Evolutionary conservation across 495 filamentous ascomycete genomes (phyloP), one percentile per base, ranked within the genome.

Genomic region (Talaromyces stipitatus): DNA sequence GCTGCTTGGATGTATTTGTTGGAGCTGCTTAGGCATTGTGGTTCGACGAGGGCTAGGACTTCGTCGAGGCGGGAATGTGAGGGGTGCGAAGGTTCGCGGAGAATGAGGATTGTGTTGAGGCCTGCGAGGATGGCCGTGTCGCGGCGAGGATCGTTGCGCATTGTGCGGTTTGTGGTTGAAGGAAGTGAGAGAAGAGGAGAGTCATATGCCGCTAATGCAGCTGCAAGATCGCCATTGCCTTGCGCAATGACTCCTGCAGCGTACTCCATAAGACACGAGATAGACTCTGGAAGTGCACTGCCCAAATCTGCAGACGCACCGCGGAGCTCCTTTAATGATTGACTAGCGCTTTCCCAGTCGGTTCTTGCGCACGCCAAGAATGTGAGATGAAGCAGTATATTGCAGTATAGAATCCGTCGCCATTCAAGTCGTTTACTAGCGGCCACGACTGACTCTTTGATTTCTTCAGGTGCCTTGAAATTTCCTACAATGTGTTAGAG

Each of bases 41-140:
- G 81, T 41, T 88, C 83, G 4, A 95, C 75, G 4, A 78, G 73
- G 2, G 81, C 70, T n/a, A 95, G 69, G 2, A 92, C 66, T 5
- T 73, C 67, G 4, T 72, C 62, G 10, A 81, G 66, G 4, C 72
- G 64, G 33, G 63, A 61, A 36, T 82, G 72, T 52, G 83, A 57
- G 50, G 73, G 72, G 24, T 85, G 80, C 0, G 67, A 58, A 7
- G 81, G 80, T 33, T 85, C 73, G 46, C 91, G 88, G 60, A 96
- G 74, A 55, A 97, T 94, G 66, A 91, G 85, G 24, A 96, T 71
- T 22, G 80, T 79, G 69, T 95, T 97, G 57, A 99, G 80, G 4
- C 84, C 74, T 4, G 90, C 87, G 10, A 97, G 80, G 50, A 95
- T 81, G 8, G 84, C 75, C 18, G 95, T 73, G 59, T 96, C 89